Conservation (phyloP, 1,139 yeast genomes). For the Debaryomycetaceae sp. region DNA sequence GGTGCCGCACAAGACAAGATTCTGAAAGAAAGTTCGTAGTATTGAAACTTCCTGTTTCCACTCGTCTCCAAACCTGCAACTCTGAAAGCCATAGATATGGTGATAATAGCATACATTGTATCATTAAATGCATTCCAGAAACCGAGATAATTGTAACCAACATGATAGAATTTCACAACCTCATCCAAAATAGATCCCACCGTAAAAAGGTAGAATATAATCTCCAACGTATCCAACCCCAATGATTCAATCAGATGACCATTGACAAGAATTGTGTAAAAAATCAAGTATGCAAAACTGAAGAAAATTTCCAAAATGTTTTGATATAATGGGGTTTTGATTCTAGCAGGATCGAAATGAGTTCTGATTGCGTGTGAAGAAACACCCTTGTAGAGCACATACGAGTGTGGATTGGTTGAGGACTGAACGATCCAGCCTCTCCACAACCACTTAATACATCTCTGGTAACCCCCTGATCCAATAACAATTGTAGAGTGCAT, state of each 20-base stretch:
- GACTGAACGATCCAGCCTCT: conserved; percentile 88
- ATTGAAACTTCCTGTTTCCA: conserved; percentile 30
- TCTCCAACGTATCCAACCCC: conserved; percentile 44
- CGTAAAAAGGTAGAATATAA: conserved; percentile 62
- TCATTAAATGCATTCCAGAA: conserved; percentile 84
- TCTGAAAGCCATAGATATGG: conserved; percentile 55
- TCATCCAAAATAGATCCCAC: conserved; percentile 68
- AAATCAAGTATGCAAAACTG: conserved; percentile 58
- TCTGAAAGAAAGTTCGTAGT: conserved; percentile 68
- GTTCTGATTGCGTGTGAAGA: conserved; percentile 51
- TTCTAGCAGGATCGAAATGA: conserved; percentile 82
- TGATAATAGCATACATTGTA: conserved; percentile 55
- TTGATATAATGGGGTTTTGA: conserved; percentile 83
- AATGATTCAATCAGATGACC: conserved; percentile 32
- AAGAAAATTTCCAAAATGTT: conserved; percentile 67
- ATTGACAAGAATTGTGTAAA: conserved; percentile 68
- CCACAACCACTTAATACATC: conserved; percentile 90
- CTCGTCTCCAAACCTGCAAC: conserved; percentile 41
- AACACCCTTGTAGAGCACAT: conserved; percentile 60
- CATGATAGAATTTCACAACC: conserved; percentile 64
- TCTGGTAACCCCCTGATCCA: conserved; percentile 76
- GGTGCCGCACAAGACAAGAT: conserved; percentile 81
- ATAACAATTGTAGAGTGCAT: conserved; percentile 77
- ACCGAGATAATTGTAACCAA: conserved; percentile 68
- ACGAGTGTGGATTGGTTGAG: conserved; percentile 64